Conservation (phyloP, 495 filamentous ascomycete species). For the Podospora tetraspora region DNA sequence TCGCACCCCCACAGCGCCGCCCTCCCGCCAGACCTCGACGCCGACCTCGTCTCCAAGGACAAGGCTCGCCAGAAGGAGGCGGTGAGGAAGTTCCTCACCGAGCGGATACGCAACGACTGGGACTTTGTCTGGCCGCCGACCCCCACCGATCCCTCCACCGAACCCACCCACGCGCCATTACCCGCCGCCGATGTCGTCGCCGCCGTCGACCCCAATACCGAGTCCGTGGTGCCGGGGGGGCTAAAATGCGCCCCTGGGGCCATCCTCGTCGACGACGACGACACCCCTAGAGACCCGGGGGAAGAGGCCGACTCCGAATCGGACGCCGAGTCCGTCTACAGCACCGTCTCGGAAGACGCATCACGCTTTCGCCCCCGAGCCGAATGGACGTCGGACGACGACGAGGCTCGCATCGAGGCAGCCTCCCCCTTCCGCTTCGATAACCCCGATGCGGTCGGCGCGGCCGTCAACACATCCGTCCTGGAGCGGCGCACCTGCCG, state of each 20-base stretch:
- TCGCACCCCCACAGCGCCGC: conserved; percentile 27
- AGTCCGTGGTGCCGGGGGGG: not conserved
- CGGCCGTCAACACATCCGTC: conserved; percentile 34
- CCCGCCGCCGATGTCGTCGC: not conserved
- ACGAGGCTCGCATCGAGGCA: conserved; percentile 19
- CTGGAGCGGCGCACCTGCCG: conserved; percentile 51
- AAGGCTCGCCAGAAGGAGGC: conserved; percentile 51
- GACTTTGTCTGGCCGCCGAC: conserved; percentile 40
- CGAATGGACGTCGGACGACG: conserved; percentile 46
- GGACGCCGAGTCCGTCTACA: conserved; percentile 42
- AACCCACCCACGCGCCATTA: not conserved
- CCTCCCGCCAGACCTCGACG: conserved; percentile 38
- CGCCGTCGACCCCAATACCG: not conserved
- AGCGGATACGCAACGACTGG: conserved; percentile 58
- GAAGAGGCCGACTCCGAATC: conserved; percentile 35
- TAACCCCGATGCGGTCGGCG: conserved; percentile 55
- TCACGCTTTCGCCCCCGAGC: conserved; percentile 35
- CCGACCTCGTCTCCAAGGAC: conserved; percentile 50
- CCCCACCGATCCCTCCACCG: not conserved
- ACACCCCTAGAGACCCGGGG: conserved; percentile 22
- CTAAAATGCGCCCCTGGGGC: conserved; percentile 3
- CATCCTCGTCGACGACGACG: conserved; percentile 13
- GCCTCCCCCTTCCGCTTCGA: conserved; percentile 58
- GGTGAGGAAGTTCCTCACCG: conserved; percentile 45
- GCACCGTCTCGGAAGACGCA: conserved; percentile 43